Evolutionary conservation across 192 early-diverging fungal species (phyloP).

Genomic region (Backusella australiensis): DNA sequence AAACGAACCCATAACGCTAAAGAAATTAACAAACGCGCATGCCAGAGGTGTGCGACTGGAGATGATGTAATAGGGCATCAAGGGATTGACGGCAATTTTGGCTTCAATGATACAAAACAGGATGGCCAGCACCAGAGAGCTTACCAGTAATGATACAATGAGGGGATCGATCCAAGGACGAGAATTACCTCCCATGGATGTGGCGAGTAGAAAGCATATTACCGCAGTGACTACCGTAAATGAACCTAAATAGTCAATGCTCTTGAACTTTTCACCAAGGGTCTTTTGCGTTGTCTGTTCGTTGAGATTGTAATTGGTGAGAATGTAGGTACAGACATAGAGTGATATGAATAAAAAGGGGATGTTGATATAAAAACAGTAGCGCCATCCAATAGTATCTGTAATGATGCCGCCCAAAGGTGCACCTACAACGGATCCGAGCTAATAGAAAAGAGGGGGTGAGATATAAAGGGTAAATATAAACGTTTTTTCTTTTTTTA

Average conservation of each 20-base stretch:
- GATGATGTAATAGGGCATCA: constrained; percentile 62
- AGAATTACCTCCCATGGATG: constrained; percentile 55
- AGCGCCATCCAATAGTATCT: constrained; percentile 48
- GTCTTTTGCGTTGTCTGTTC: neutral
- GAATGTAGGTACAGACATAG: constrained; percentile 34
- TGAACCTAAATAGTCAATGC: constrained; percentile 52
- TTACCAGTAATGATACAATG: constrained; percentile 37
- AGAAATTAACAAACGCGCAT: constrained; percentile 45
- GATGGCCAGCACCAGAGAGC: constrained; percentile 23
- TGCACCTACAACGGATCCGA: constrained; percentile 63
- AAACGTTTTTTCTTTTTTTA: neutral
- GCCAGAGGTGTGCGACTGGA: constrained; percentile 42
- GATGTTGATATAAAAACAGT: constrained; percentile 77
- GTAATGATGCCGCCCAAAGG: constrained; percentile 64
- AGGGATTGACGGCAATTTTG: constrained; percentile 57
- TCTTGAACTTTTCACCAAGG: constrained; percentile 40
- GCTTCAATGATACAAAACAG: constrained; percentile 54
- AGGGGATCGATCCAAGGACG: constrained; percentile 47
- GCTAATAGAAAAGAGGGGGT: neutral
- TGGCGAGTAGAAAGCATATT: constrained; percentile 44
- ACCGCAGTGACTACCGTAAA: constrained; percentile 39
- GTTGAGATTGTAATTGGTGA: constrained; percentile 43
- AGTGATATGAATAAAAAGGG: constrained; percentile 56
- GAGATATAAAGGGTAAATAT: neutral
- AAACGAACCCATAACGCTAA: constrained; percentile 35